These are phyloP conservation scores for Vicia sativa DNA, from an alignment of 306 rosid species.

Conservation along the genomic window DNA sequence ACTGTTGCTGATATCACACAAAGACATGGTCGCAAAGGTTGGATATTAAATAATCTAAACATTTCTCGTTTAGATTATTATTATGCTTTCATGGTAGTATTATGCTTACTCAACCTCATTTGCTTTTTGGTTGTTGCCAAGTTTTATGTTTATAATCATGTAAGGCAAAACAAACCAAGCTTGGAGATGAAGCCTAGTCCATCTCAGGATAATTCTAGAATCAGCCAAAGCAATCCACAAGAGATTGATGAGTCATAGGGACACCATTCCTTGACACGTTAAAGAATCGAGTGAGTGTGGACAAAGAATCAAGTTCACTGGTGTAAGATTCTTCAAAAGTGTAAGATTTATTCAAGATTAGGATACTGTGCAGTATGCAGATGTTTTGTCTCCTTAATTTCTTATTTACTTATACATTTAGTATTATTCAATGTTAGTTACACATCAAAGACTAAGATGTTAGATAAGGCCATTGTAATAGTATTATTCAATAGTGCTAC, in stretches of 20 bases:
- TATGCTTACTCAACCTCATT: conserved; percentile 60
- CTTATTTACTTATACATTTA: no score
- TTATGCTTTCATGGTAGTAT: conserved; percentile 61
- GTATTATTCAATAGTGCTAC: no score
- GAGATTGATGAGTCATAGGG: neutral
- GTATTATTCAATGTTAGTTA: no score
- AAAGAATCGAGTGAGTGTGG: neutral
- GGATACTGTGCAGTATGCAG: no score
- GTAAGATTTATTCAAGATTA: neutral
- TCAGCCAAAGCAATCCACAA: conserved; percentile 10
- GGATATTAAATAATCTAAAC: conserved; percentile 54
- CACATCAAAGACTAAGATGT: no score
- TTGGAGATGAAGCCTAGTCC: neutral
- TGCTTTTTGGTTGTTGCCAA: conserved; percentile 63
- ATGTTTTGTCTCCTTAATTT: no score
- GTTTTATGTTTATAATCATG: conserved; percentile 59
- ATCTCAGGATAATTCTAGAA: conserved; percentile 1
- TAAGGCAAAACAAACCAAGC: conserved; percentile 31
- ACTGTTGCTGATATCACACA: conserved; percentile 54
- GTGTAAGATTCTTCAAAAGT: conserved; percentile 1
- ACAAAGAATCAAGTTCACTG: neutral
- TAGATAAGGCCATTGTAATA: no score
- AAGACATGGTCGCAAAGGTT: conserved; percentile 53
- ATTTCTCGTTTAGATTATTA: conserved; percentile 64
- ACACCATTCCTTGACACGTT: neutral